Conservation (phyloP, 164 flowering plant genomes). For the Liquidambar formosana region DNA sequence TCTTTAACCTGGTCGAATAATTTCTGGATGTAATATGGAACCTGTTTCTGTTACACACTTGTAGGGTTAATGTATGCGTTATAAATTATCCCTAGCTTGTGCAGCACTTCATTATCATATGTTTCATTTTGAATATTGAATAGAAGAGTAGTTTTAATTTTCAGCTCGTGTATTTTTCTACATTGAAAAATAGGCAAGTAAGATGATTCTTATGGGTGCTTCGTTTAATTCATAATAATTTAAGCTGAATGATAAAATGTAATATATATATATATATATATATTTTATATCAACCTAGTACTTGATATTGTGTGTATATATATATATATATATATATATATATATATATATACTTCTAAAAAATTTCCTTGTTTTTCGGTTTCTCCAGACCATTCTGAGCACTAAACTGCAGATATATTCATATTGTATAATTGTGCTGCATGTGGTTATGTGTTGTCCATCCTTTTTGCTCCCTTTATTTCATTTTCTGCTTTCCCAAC, state of each 20-base stretch:
- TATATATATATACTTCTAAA: too few species aligned
- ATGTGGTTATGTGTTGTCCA: neutral
- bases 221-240: too few species aligned
- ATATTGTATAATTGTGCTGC: neutral
- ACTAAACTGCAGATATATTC: neutral
- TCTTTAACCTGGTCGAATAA: neutral
- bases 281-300: too few species aligned
- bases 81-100: neutral
- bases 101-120: neutral
- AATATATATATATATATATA: too few species aligned
- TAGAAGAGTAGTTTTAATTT: neutral
- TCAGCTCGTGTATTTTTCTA: too few species aligned
- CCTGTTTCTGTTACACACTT: neutral
- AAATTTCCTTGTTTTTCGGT: too few species aligned
- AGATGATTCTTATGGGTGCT: neutral
- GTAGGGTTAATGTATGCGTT: neutral
- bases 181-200: too few species aligned
- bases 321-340: too few species aligned
- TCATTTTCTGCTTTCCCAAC: too few species aligned
- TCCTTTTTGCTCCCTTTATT: too few species aligned
- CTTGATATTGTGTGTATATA: too few species aligned
- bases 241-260: too few species aligned
- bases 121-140: conserved; percentile 1
- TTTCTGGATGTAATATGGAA: neutral
- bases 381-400: neutral